Base-by-base conservation (phyloP, 2,329 filamentous ascomycete species). In the Alternaria consortialis region DNA sequence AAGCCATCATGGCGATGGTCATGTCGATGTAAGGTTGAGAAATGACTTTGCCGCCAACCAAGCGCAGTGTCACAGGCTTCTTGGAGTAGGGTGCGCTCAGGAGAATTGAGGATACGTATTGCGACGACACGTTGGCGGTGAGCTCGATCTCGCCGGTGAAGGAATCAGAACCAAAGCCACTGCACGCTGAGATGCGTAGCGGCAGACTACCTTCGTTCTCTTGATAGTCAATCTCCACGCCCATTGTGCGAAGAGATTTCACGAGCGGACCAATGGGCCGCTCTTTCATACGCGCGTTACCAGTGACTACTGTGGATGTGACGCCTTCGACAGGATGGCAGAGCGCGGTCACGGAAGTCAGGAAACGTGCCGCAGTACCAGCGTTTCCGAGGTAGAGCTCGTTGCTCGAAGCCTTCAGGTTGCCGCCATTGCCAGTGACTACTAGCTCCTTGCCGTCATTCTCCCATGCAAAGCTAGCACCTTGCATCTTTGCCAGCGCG, bases 31-130 rank as follows among this genome's bases (percentile, higher is more conserved):
- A 99, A 2, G 90, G 89, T 77, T 98, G 94, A 1, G 94, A 98
- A 67, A 99, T 97, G 43, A 95, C 94, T 79, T 97, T 98, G 56
- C 94, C 95, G n/a, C 95, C 95, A 12, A 98, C 90, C 39, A 99
- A 85, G 40, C 90, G 90, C 67, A 99, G 82, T 0, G 93, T 97
- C 37, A 99, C 94, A 0, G 94, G 92, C 64, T 93, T 89, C 81
- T 97, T 97, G 46, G 95, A 95, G 74, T 98, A 99, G 0, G 95
- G 95, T 0, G 95, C 95, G 60, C 93, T 96, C 92, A 99, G 96
- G 53, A 99, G 84, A 65, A 99, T 89, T 1, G 94, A 97, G 0
- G 95, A 98, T 37, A 99, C 95, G 75, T 98, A 99, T 80, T 99
- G 95, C n/a, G 95, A 98, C 8, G 95, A 99, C 15, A 98, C 91